Conservation (phyloP, 345 rosid genomes). For the Xanthoceras sorbifolium region DNA sequence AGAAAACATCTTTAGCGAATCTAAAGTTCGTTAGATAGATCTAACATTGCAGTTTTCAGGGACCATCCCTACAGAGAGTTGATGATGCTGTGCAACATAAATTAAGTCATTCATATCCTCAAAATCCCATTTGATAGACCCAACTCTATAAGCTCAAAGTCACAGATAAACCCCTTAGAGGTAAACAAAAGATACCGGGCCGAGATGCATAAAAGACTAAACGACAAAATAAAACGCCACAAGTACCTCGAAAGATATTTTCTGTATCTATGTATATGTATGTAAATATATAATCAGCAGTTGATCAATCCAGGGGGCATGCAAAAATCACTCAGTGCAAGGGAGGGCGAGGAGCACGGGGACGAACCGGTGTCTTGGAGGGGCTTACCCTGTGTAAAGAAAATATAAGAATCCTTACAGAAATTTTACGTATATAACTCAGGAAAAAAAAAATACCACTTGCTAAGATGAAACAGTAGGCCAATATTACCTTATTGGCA, state of each 20-base stretch:
- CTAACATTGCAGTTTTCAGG: constrained; percentile 12
- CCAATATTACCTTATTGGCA: constrained; percentile 74
- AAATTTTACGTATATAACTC: not conserved
- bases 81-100: constrained; percentile 25
- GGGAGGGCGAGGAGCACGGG: constrained; percentile 55
- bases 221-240: constrained; percentile 26
- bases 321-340: constrained; percentile 33
- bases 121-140: constrained; percentile 29
- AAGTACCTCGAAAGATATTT: constrained; percentile 37
- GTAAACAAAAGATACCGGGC: constrained; percentile 39
- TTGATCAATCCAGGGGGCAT: constrained; percentile 28
- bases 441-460: not conserved
- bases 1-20: not conserved
- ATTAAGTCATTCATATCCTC: constrained; percentile 42
- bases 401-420: not conserved
- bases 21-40: constrained; percentile 27
- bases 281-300: constrained; percentile 30
- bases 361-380: constrained; percentile 97
- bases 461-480: not conserved
- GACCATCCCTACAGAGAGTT: constrained; percentile 20
- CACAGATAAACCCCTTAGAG: constrained; percentile 26
- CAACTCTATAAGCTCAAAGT: constrained; percentile 33
- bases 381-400: constrained; percentile 84
- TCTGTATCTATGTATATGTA: constrained; percentile 35
- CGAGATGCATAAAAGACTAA: constrained; percentile 16